Base-by-base conservation (phyloP, 495 filamentous ascomycete genomes). In the Cairneyella variabilis region DNA sequence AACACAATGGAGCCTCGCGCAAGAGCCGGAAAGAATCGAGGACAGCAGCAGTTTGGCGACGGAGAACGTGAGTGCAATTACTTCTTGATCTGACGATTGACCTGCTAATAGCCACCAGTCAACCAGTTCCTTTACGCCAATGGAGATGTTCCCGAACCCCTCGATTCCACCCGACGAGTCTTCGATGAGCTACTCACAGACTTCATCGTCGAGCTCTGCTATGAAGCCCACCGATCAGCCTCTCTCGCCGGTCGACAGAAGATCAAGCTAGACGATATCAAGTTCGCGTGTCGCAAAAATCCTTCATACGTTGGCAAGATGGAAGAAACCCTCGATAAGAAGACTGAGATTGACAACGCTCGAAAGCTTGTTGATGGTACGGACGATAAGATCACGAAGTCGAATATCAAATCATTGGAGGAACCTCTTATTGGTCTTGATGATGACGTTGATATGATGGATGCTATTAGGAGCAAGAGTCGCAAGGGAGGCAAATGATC, bases 221-320 rank as follows among this genome's bases (percentile, higher is more conserved):
- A 96, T 75, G 85, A 87, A 47, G 92, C 93, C 4, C 84, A 88
- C 22, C 80, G 85, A 20, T 83, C 83, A 58, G 93, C 93, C 0
- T 82, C 85, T 61, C 83, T 93, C 67, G 81, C 86, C 2, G 83
- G 89, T 3, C 83, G 93, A 6, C 87, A 92, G 62, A 98, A 98
- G 71, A 88, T 97, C 71, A 98, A 98, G 64, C 87, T 96, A 51
- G 93, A 98, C 58, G 93, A 98, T 67, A 95, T 97, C 75, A 88
- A 91, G 63, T 97, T 93, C 63, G 88, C 88, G 26, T 80, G 97
- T 48, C 82, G 95, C 27, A 80, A 84, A 28, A 93, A 97, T 62
- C 83, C 88, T 20, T 73, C 79, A 59, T 91, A 93, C 66, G 78
- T 97, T 41, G 93, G 93, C 20, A 85, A 93, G 70, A 88, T 97